Conservation (phyloP, 2,329 filamentous ascomycete genomes). For the Colletotrichum theobromicola region DNA sequence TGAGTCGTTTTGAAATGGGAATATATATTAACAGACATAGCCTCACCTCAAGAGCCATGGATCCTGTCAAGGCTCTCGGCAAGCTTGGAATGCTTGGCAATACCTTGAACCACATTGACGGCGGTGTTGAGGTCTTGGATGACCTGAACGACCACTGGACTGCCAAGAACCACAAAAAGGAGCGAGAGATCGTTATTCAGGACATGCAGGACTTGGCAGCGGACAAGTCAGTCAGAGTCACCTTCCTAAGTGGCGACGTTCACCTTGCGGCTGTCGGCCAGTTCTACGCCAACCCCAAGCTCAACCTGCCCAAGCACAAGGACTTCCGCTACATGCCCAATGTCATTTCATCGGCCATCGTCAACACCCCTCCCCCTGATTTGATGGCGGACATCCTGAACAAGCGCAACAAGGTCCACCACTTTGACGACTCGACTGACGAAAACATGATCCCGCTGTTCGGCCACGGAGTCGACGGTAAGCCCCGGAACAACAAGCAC, state of each 20-base stretch:
- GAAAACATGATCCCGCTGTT: constrained; percentile 98
- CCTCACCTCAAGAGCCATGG: constrained; percentile 84
- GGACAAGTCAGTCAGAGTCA: constrained; percentile 89
- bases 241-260: constrained; percentile 91
- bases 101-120: constrained; percentile 88
- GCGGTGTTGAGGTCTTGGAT: constrained; percentile 88
- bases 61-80: constrained; percentile 87
- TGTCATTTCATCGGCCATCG: constrained; percentile 91
- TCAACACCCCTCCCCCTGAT: constrained; percentile 87
- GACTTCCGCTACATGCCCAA: constrained; percentile 98
- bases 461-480: constrained; percentile 85
- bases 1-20: neutral
- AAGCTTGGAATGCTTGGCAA: constrained; percentile 80
- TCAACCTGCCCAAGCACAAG: constrained; percentile 80
- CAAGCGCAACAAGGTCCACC: constrained; percentile 84
- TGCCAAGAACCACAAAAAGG: constrained; percentile 89
- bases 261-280: constrained; percentile 92
- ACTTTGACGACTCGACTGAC: constrained; percentile 79
- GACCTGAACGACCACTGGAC: constrained; percentile 98
- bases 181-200: constrained; percentile 85
- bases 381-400: constrained; percentile 91
- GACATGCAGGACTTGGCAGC: constrained; percentile 93
- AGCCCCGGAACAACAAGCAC: constrained; percentile 87
- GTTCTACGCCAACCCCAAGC: constrained; percentile 90
- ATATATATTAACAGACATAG: constrained; percentile 44